Evolutionary conservation across 2,329 filamentous ascomycete genomes (phyloP).

Genomic region (Clarireedia hainanense): DNA sequence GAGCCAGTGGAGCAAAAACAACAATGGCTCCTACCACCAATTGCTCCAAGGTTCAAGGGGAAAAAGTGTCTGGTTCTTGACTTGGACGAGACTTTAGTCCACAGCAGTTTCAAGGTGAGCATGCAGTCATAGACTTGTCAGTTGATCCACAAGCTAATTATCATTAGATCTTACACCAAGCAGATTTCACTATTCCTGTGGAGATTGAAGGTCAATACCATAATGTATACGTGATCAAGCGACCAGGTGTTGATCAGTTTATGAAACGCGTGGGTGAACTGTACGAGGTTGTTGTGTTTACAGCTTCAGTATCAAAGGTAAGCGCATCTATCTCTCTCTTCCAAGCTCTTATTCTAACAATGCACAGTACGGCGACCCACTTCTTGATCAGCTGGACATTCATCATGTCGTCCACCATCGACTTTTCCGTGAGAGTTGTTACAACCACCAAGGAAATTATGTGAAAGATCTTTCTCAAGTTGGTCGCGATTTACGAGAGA

Average conservation of each 20-base stretch:
- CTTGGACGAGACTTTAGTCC: constrained; percentile 91
- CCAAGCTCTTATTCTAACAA: constrained; percentile 9
- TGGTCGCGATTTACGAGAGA: constrained; percentile 89
- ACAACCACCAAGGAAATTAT: constrained; percentile 98
- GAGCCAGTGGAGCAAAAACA: constrained; percentile 27
- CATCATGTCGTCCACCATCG: constrained; percentile 94
- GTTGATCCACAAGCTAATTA: constrained; percentile 4
- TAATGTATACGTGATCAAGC: constrained; percentile 98
- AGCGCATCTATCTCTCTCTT: constrained; percentile 18
- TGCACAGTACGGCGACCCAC: constrained; percentile 80
- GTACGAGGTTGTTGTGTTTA: constrained; percentile 98
- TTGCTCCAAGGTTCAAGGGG: constrained; percentile 70
- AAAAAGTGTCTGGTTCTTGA: constrained; percentile 94
- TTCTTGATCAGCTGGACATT: constrained; percentile 94
- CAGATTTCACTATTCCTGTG: constrained; percentile 97
- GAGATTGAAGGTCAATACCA: constrained; percentile 99
- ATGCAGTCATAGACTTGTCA: neutral
- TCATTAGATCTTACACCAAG: constrained; percentile 82
- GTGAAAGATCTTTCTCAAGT: constrained; percentile 98
- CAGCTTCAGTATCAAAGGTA: constrained; percentile 95
- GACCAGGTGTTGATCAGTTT: constrained; percentile 96
- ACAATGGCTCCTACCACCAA: constrained; percentile 63
- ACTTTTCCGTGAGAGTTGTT: constrained; percentile 95
- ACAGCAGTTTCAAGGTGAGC: constrained; percentile 94
- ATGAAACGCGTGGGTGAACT: constrained; percentile 98